A percentile compares a stretch with the other conserved stretches of the same genome.
These are phyloP conservation scores for Stentor roeselii DNA, from an alignment of 73 alveolate species.

Conservation along the genomic window DNA sequence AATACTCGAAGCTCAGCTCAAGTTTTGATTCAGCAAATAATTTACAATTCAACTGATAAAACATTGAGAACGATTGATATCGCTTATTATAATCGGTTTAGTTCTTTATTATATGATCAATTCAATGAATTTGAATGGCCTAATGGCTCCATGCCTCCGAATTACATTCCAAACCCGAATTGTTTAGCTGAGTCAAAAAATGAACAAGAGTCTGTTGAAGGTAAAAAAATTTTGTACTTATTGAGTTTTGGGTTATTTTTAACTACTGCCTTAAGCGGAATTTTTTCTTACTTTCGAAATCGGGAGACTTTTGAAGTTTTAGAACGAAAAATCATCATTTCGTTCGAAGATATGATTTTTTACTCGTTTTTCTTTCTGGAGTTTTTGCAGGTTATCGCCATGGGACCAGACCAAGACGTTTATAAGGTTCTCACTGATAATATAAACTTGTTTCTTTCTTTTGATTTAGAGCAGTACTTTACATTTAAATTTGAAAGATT, in stretches of 20 bases:
- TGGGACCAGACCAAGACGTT: not conserved
- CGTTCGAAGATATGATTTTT: not conserved
- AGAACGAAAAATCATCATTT: too few relatives aligned
- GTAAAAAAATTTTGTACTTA: not conserved
- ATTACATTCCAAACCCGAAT: not conserved
- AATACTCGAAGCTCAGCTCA: not conserved
- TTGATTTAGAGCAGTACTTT: not conserved
- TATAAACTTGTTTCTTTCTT: not conserved
- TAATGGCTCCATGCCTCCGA: not conserved
- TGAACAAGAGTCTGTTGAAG: not conserved
- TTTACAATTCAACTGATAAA: not conserved
- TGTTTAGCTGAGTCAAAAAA: not conserved
- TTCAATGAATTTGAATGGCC: not conserved
- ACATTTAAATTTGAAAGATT: not conserved
- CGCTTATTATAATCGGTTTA: not conserved
- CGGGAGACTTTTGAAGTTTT: too few relatives aligned
- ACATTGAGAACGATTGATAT: not conserved
- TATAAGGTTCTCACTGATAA: too few relatives aligned
- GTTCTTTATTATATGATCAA: not conserved
- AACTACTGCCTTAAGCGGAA: not conserved
- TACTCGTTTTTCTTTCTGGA: not conserved
- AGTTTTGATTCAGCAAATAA: not conserved
- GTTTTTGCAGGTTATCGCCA: not conserved
- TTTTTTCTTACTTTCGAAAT: not conserved
- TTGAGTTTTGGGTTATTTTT: not conserved